phyloP scores from a whole-genome alignment of 352 stramenopile species.

The Globisporangium okanoganense region DNA sequence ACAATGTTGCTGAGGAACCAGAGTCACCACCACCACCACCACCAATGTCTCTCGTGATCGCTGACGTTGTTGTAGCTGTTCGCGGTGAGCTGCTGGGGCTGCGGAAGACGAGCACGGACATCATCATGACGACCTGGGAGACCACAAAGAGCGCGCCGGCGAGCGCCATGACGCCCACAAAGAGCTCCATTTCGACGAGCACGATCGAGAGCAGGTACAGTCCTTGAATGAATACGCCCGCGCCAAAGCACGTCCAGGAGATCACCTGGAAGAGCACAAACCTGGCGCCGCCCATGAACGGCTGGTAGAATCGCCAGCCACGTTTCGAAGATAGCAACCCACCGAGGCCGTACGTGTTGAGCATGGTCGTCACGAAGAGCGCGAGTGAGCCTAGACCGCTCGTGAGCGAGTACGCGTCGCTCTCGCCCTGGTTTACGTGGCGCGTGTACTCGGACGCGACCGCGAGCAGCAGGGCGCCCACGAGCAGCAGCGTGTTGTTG shows the following conservation, averaged over 20 bases:
- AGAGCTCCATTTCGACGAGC: conserved; percentile 74
- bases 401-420: conserved; percentile 46
- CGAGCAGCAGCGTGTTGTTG: conserved; percentile 80
- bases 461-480: conserved; percentile 61
- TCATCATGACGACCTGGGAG: conserved; percentile 79
- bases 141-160: conserved; percentile 59
- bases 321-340: conserved; percentile 65
- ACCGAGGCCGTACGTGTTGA: conserved; percentile 83
- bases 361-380: conserved; percentile 68
- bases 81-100: conserved; percentile 8
- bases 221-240: conserved; percentile 60
- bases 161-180: conserved; percentile 67
- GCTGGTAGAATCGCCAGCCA: conserved; percentile 84
- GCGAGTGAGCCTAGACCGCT: conserved; percentile 56
- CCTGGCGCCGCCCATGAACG: conserved; percentile 65
- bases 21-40: neutral
- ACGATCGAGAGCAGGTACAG: conserved; percentile 78
- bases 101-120: conserved; percentile 70
- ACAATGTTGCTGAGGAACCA: conserved; percentile 8
- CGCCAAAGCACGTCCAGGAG: conserved; percentile 76
- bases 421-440: conserved; percentile 13
- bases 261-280: conserved; percentile 78
- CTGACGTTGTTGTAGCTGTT: conserved; percentile 11
- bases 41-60: neutral
- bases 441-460: conserved; percentile 56